Conservation (phyloP, 768 basidiomycete species). For the Boletus rubropictus region DNA sequence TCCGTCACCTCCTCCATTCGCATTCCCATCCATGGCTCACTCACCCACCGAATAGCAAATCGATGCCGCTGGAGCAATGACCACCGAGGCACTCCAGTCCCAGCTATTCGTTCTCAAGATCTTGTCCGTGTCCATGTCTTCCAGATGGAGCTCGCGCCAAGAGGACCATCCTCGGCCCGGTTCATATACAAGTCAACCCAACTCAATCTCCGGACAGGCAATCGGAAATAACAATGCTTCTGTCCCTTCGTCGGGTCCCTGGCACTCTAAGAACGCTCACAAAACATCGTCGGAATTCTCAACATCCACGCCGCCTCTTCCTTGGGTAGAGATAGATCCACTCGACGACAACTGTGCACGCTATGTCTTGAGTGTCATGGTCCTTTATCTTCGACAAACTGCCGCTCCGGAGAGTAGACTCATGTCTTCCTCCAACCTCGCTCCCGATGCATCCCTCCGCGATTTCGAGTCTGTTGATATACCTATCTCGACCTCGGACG, state of each 20-base stretch:
- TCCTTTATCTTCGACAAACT: conserved; percentile 74
- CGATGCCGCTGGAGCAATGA: conserved; percentile 44
- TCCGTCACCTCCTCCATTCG: conserved; percentile 28
- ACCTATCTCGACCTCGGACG: conserved; percentile 22
- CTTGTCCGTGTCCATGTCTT: conserved; percentile 68
- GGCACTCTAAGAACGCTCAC: conserved; percentile 25
- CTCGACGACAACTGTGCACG: conserved; percentile 78
- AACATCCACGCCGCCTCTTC: conserved; percentile 30
- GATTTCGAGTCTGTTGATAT: conserved; percentile 63
- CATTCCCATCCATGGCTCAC: conserved; percentile 9
- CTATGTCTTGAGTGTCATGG: conserved; percentile 78
- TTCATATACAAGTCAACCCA: conserved; percentile 39
- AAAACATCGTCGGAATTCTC: conserved; percentile 40
- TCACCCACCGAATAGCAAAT: conserved; percentile 39
- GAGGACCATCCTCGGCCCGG: conserved; percentile 36
- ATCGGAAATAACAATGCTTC: conserved; percentile 32
- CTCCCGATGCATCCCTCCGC: conserved; percentile 59
- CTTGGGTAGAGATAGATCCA: conserved; percentile 61
- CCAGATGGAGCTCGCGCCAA: conserved; percentile 56
- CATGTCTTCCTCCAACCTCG: conserved; percentile 56
- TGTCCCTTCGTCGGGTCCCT: conserved; percentile 26
- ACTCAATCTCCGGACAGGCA: conserved; percentile 28
- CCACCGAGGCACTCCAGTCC: conserved; percentile 76
- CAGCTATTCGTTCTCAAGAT: conserved; percentile 84
- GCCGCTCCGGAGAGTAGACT: conserved; percentile 48